Base-by-base conservation (phyloP, 2,329 filamentous ascomycete genomes). In the Colletotrichum siamense region DNA sequence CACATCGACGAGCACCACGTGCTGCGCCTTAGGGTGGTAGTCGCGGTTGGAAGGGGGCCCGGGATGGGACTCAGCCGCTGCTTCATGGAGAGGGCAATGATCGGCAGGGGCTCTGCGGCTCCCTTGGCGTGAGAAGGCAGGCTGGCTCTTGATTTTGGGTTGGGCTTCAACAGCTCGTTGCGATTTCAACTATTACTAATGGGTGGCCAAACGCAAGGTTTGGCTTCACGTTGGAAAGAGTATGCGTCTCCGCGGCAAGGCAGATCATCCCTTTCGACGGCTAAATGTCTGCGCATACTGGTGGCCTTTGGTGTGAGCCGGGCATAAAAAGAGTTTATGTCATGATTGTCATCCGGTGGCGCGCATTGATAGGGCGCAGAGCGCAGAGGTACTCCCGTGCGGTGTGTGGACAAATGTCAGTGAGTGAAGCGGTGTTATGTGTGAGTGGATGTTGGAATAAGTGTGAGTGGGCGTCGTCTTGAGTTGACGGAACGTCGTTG, bases 61-160 rank as follows among this genome's bases (percentile, higher is more conserved):
- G 69, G 52, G 55, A 32, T 26, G 8, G 59, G 15, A 57, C 26
- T 32, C 26, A 44, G 69, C 69, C 69, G 63, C 44, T 36, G 69
- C 73, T 34, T 64, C 69, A 68, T 55, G 55, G 44, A 16, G 49
- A 24, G 28, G 67, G 73, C 30, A 61, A 71, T 70, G 71, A 65
- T 71, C 67, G 26, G n/a, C 72, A 69, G 72, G 61, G 72, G 61
- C 26, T 52, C 67, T 36, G 61, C 66, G 66, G 52, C 65, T 62
- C 59, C 44, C 30, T 16, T 26, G 55, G 16, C 26, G 32, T 64
- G 30, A 16, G 55, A 30, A 0, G 15, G 16, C 26, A 59, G 26
- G 15, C 55, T 59, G 55, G 55, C 24, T 26, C 24, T 52, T 52
- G 44, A 59, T 30, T 59, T 18, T 59, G 55, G 55, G 24, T 59